Evolutionary conservation across 2,329 filamentous ascomycete species (phyloP).

Genomic region (Fusarium siculi): DNA sequence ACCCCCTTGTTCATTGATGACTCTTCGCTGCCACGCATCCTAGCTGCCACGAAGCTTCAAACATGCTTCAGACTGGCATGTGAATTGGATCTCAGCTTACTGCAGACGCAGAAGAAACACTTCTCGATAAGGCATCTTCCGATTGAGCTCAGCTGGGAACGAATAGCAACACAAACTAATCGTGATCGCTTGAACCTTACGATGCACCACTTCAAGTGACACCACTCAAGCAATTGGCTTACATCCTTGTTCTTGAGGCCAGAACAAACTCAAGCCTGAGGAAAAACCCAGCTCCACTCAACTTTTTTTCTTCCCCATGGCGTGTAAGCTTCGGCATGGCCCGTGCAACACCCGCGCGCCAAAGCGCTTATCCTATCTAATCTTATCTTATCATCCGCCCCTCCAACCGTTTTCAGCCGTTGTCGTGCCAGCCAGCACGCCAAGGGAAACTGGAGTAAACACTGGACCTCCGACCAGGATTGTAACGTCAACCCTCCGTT

Average conservation of each 20-base stretch:
- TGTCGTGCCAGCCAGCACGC: conserved; percentile 37
- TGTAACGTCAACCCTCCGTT: conserved; percentile 32
- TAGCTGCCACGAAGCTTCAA: conserved; percentile 31
- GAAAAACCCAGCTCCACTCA: conserved; percentile 4
- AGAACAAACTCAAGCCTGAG: conserved; percentile 14
- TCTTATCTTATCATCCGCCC: conserved; percentile 23
- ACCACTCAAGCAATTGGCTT: conserved; percentile 25
- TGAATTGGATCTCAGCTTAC: conserved; percentile 7
- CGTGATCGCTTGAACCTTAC: conserved; percentile 26
- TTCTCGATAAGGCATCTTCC: not conserved
- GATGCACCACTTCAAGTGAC: conserved; percentile 33
- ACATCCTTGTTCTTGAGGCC: conserved; percentile 16
- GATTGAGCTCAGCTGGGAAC: not conserved
- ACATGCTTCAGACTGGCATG: conserved; percentile 11
- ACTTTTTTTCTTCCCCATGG: conserved; percentile 7
- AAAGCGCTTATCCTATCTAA: conserved; percentile 15
- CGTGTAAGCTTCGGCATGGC: not conserved
- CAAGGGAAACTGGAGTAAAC: conserved; percentile 19
- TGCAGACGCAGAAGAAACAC: not conserved
- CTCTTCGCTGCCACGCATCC: conserved; percentile 37
- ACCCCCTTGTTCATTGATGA: conserved; percentile 32
- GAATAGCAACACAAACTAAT: not conserved
- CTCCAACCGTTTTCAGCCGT: not conserved
- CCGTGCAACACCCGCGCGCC: conserved; percentile 31
- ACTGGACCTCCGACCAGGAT: conserved; percentile 14